Evolutionary conservation across 345 rosid species (phyloP), one percentile per base, ranked within the genome.

Genomic region (Citrus australasica): DNA sequence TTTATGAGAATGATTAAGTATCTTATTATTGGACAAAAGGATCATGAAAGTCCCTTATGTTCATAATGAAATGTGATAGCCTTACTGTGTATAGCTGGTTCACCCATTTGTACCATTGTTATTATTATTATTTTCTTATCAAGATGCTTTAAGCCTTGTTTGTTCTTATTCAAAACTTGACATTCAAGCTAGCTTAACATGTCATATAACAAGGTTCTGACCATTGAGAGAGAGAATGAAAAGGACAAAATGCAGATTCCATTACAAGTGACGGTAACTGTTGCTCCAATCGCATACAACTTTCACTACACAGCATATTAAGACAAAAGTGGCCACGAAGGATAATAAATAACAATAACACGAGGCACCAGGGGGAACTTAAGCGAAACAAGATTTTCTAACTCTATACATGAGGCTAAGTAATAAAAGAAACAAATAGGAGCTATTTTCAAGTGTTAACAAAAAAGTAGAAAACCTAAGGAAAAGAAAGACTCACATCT

Each of bases 401-500:
- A 40, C 13, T 25, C 46, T 24, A 68, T 10, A n/a, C 22, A 68
- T 0, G 32, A 38, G 27, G 51, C 27, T 67, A 38, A 0, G 30
- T n/a, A 67, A n/a, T 37, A 35, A 35, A 38, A 4, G 28, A 67
- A 22, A 38, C 6, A 22, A 35, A 37, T 9, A 38, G 25, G 27
- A 22, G 6, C 11, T 48, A 35, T 46, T 25, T 69, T 27, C 6
- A 38, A 37, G 30, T 27, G 7, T 27, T 25, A 33, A 28, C 19
- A 67, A 71, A 71, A 28, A 30, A 33, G 48, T 13, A 9, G 51
- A 73, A 35, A 48, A 69, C 4, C 53, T 21, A 30, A 40, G 1
- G 58, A 51, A 32, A 1, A 40, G 75, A 38, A 55, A 61, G 69
- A 63, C 94, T 86, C 81, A 95, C 99, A 89, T 82, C 85, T 84